Percentiles rank a stretch among this genome's conserved stretches.
Conservation (phyloP, 2,329 filamentous ascomycete genomes). For the Incumbomyces lentus region DNA sequence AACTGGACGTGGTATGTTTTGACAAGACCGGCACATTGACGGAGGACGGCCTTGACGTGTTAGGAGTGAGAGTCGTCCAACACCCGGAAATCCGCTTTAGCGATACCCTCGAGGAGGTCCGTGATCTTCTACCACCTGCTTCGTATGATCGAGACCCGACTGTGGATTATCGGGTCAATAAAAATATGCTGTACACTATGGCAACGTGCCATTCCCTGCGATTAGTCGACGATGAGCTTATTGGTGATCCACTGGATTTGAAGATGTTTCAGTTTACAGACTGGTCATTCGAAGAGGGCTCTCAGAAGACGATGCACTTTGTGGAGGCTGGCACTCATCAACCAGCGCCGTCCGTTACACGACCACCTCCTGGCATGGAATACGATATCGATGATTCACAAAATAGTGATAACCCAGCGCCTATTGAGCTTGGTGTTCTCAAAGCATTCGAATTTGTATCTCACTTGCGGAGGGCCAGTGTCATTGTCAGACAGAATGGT, state of each 20-base stretch:
- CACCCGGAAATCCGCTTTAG: slow-evolving; percentile 52
- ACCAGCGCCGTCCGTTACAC: slow-evolving; percentile 70
- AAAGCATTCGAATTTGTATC: slow-evolving; percentile 93
- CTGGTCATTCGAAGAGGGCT: slow-evolving; percentile 87
- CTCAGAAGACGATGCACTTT: slow-evolving; percentile 52
- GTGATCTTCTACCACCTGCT: slow-evolving; percentile 46
- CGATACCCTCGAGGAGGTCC: slow-evolving; percentile 60
- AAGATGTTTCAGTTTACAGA: slow-evolving; percentile 98
- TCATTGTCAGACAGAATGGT: slow-evolving; percentile 81
- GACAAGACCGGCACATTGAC: slow-evolving; percentile 98
- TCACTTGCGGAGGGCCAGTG: slow-evolving; percentile 81
- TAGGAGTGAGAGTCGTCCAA: slow-evolving; percentile 73
- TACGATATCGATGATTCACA: slow-evolving; percentile 44
- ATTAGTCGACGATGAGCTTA: slow-evolving; percentile 73
- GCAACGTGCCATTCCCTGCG: slow-evolving; percentile 91
- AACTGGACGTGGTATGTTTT: slow-evolving; percentile 92
- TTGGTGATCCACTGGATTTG: slow-evolving; percentile 87
- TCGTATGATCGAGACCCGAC: slow-evolving; percentile 49
- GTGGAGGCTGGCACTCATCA: slow-evolving; percentile 66
- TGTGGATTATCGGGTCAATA: slow-evolving; percentile 50
- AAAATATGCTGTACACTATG: slow-evolving; percentile 82
- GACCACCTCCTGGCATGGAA: slow-evolving; percentile 57
- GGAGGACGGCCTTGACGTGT: slow-evolving; percentile 87
- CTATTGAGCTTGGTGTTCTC: slow-evolving; percentile 78
- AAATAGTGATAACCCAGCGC: slow-evolving; percentile 22